phyloP scores from a whole-genome alignment of 2,329 filamentous ascomycete genomes.

The Phyllachora maydis region DNA sequence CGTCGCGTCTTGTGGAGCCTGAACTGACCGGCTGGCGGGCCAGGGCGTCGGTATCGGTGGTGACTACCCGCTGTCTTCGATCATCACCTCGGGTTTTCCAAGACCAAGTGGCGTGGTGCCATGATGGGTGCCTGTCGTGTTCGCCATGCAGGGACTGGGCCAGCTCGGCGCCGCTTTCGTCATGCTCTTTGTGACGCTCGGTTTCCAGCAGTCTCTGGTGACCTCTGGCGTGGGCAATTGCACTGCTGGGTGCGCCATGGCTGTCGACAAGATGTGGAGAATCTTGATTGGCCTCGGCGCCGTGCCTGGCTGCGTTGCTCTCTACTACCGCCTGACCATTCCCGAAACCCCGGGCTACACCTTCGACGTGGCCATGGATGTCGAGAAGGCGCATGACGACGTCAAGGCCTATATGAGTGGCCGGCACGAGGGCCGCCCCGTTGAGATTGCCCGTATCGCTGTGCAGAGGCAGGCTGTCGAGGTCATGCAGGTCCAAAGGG shows the following conservation, averaged over 20 bases:
- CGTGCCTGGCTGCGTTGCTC: constrained; percentile 58
- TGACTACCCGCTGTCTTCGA: constrained; percentile 64
- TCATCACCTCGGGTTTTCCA: constrained; percentile 82
- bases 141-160: constrained; percentile 73
- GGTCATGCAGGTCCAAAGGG: constrained; percentile 43
- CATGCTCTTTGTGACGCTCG: constrained; percentile 52
- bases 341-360: constrained; percentile 80
- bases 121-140: constrained; percentile 80
- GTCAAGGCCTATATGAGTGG: constrained; percentile 55
- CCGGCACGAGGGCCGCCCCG: constrained; percentile 37
- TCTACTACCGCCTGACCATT: constrained; percentile 65
- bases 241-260: constrained; percentile 38
- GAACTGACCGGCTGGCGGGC: too few species aligned
- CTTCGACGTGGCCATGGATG: constrained; percentile 58
- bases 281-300: constrained; percentile 64
- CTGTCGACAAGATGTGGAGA: constrained; percentile 79
- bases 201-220: constrained; percentile 44
- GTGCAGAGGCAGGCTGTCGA: constrained; percentile 29
- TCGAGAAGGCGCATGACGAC: constrained; percentile 53
- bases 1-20: too few species aligned
- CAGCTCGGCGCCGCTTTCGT: constrained; percentile 59
- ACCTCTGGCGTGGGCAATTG: constrained; percentile 32
- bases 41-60: constrained; percentile 45
- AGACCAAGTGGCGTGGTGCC: constrained; percentile 65
- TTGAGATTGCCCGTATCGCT: constrained; percentile 43